These are phyloP conservation scores for Coccomyxa subellipsoidea DNA, from an alignment of 163 green algal genomes.

Conservation along the genomic window DNA sequence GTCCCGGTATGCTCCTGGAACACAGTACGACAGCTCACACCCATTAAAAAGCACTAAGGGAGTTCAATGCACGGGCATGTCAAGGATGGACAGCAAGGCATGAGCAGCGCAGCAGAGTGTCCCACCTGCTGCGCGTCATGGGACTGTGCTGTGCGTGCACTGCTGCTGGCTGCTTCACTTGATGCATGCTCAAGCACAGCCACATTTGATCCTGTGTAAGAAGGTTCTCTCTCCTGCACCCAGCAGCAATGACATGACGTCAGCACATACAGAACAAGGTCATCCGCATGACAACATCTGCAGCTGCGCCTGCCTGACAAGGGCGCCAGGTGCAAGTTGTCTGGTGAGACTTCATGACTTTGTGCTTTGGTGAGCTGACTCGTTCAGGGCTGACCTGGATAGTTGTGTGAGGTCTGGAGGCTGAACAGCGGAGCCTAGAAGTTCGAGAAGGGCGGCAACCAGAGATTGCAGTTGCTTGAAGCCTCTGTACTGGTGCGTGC, in stretches of 20 bases:
- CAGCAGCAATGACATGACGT: not conserved
- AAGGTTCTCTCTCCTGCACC: not conserved
- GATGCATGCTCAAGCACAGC: not conserved
- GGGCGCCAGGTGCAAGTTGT: no score
- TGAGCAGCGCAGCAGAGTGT: not conserved
- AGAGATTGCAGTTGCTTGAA: no score
- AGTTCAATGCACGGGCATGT: not conserved
- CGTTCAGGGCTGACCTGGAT: not conserved
- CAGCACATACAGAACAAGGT: not conserved
- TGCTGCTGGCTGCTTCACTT: not conserved
- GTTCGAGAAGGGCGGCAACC: no score
- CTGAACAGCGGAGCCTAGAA: no score
- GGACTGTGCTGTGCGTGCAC: not conserved
- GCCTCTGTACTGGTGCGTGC: no score
- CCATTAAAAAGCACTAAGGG: not conserved
- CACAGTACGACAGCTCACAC: no score
- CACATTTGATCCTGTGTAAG: not conserved
- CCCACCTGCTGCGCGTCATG: not conserved
- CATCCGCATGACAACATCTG: no score
- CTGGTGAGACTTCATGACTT: no score
- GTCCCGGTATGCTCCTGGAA: not conserved
- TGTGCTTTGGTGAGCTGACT: no score
- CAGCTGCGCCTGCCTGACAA: no score
- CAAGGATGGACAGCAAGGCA: not conserved
- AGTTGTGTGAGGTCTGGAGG: not conserved